phyloP scores from a whole-genome alignment of 2,329 filamentous ascomycete species.

The Penicillium sp. region DNA sequence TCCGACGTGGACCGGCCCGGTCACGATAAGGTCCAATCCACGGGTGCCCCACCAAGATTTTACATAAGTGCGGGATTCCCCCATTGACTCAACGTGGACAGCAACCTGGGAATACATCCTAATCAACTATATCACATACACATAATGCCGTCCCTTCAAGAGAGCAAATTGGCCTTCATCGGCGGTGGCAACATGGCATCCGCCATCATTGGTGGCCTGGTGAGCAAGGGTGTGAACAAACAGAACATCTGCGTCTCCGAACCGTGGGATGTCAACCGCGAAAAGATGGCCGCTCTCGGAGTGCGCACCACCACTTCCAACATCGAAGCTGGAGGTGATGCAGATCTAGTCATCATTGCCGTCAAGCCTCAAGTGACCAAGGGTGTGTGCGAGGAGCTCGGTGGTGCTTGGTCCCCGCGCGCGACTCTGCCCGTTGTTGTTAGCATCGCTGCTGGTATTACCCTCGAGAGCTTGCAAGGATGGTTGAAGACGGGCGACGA shows the following conservation, averaged over 20 bases:
- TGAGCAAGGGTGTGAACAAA: constrained; percentile 29
- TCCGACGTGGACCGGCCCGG: not conserved
- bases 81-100: not conserved
- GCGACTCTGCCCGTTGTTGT: constrained; percentile 31
- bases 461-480: constrained; percentile 29
- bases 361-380: constrained; percentile 38
- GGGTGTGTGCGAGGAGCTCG: constrained; percentile 35
- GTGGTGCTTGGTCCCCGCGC: constrained; percentile 27
- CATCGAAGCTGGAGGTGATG: constrained; percentile 26
- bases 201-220: constrained; percentile 36
- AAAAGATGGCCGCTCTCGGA: constrained; percentile 33
- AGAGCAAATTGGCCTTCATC: constrained; percentile 38
- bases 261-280: constrained; percentile 38
- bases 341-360: constrained; percentile 35
- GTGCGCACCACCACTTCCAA: constrained; percentile 35
- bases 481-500: constrained; percentile 32
- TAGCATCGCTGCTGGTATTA: constrained; percentile 38
- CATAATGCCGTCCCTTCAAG: constrained; percentile 31
- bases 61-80: constrained; percentile 15
- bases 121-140: constrained; percentile 1
- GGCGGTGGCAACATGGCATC: constrained; percentile 41
- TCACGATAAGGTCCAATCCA: not conserved
- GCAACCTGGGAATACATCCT: not conserved
- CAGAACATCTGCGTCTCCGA: constrained; percentile 37
- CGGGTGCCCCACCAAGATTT: constrained; percentile 12